Percentiles rank a stretch among this genome's conserved stretches.
Evolutionary conservation across 2,329 filamentous ascomycete genomes (phyloP).

Genomic region (Colletotrichum musae): DNA sequence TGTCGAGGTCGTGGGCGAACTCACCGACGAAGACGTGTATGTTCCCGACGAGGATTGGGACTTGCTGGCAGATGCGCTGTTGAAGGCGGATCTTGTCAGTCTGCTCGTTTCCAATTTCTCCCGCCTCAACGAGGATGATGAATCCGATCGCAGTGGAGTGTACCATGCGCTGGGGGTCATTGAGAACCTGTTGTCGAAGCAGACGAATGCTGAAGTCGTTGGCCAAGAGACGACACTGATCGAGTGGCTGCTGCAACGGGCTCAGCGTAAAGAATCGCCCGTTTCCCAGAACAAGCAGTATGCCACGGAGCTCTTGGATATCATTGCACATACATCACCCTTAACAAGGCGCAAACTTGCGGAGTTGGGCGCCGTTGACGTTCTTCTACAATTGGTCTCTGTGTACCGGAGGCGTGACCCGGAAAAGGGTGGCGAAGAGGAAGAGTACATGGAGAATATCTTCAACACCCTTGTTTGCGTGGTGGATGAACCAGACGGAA

Average conservation of each 20-base stretch:
- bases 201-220: slow-evolving; percentile 78
- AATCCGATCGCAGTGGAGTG: slow-evolving; percentile 84
- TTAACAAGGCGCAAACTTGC: slow-evolving; percentile 76
- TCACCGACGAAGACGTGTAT: slow-evolving; percentile 93
- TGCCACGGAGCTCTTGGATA: slow-evolving; percentile 90
- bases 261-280: slow-evolving; percentile 76
- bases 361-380: slow-evolving; percentile 80
- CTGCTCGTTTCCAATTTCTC: slow-evolving; percentile 84
- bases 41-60: slow-evolving; percentile 88
- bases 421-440: slow-evolving; percentile 86
- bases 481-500: slow-evolving; percentile 81
- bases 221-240: slow-evolving; percentile 78
- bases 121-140: slow-evolving; percentile 81
- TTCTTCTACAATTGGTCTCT: slow-evolving; percentile 85
- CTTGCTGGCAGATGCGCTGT: slow-evolving; percentile 75
- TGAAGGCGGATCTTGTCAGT: slow-evolving; percentile 80
- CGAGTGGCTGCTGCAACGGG: slow-evolving; percentile 83
- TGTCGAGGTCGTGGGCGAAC: slow-evolving; percentile 89
- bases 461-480: slow-evolving; percentile 90
- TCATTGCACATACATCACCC: slow-evolving; percentile 83
- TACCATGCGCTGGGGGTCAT: slow-evolving; percentile 88
- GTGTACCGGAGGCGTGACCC: slow-evolving; percentile 90
- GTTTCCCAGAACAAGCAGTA: slow-evolving; percentile 96
- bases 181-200: slow-evolving; percentile 86
- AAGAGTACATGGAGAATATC: slow-evolving; percentile 94